Base-by-base conservation (phyloP, 306 rosid genomes). In the Quercus variabilis region DNA sequence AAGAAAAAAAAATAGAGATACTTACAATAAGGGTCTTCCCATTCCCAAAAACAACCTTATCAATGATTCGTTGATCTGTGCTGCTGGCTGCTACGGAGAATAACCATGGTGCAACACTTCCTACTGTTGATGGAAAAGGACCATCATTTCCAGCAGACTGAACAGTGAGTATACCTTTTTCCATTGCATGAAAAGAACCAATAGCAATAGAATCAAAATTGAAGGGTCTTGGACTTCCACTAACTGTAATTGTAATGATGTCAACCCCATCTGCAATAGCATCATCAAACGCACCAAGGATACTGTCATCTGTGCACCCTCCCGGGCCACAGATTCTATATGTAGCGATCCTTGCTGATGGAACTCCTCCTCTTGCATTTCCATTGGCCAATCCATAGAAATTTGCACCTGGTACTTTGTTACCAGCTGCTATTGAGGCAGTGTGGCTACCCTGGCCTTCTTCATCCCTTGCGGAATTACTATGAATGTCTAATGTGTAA, bases 261-360 rank as follows among this genome's bases (percentile, higher is more conserved):
- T 82, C 84, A 1, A 85, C 87, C 31, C 87, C 87, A 75, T 88
- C 87, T 4, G 91, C 83, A 38, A 87, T 83, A 20, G 91, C 84
- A 75, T 88, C 89, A 4, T 88, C 91, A 63, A 78, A 83, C 31
- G 82, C 86, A 12, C 75, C 84, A 19, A 87, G n/a, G 21, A 82
- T 31, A 13, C 21, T 14, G 2, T 43, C 46, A 18, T 70, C 56
- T n/a, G 54, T 20, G 30, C 74, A 43, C 3, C 25, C 52, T 1
- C 0, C 1, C 0, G 4, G 0, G 46, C 0, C 7, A 49, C 84
- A 81, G 1, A 25, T 72, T 70, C 71, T 81, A 17, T 81, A 76
- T 6, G 19, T 18, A 30, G 84, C 80, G 59, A 81, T 15, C 31
- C 84, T 76, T 70, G 84, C 72, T 1, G 77, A 81, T n/a, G 84